Percentiles rank a stretch among this genome's conserved stretches.
Conservation (phyloP, 768 basidiomycete genomes). For the Krasilnikovozyma curviuscula region DNA sequence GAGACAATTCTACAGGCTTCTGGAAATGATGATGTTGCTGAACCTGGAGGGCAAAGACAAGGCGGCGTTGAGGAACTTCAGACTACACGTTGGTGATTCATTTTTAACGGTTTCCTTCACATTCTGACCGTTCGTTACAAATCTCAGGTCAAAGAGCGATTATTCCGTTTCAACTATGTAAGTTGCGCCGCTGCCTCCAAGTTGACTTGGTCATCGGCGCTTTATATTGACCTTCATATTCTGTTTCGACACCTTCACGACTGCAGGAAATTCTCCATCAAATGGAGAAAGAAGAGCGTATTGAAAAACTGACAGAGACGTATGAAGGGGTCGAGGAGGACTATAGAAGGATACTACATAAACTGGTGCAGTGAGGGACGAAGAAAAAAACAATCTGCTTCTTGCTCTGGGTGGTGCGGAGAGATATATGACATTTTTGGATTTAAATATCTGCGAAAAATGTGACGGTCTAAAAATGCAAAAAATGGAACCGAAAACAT, state of each 20-base stretch:
- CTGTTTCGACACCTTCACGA: neutral
- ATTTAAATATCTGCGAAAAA: too few relatives aligned
- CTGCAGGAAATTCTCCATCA: slow-evolving; percentile 67
- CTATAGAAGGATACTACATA: slow-evolving; percentile 55
- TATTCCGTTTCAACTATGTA: slow-evolving; percentile 90
- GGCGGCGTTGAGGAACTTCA: slow-evolving; percentile 42
- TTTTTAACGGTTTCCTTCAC: neutral
- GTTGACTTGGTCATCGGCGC: neutral
- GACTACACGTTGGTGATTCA: slow-evolving; percentile 38
- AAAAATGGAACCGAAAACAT: too few relatives aligned
- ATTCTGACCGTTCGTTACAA: neutral
- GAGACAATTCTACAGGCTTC: slow-evolving; percentile 81
- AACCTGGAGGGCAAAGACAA: slow-evolving; percentile 46
- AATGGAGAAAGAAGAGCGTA: slow-evolving; percentile 64
- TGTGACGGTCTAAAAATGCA: too few relatives aligned
- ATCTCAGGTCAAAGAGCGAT: slow-evolving; percentile 59
- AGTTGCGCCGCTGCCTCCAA: slow-evolving; percentile 23
- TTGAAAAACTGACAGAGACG: slow-evolving; percentile 80
- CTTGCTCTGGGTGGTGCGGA: too few relatives aligned
- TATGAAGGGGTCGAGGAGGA: slow-evolving; percentile 70
- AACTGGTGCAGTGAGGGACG: too few relatives aligned
- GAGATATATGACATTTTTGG: too few relatives aligned
- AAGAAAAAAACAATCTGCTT: too few relatives aligned
- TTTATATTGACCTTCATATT: neutral
- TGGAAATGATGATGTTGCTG: slow-evolving; percentile 73